These are phyloP conservation scores for Podosphaera leucotricha DNA, from an alignment of 2,329 filamentous ascomycete species.

Conservation along the genomic window DNA sequence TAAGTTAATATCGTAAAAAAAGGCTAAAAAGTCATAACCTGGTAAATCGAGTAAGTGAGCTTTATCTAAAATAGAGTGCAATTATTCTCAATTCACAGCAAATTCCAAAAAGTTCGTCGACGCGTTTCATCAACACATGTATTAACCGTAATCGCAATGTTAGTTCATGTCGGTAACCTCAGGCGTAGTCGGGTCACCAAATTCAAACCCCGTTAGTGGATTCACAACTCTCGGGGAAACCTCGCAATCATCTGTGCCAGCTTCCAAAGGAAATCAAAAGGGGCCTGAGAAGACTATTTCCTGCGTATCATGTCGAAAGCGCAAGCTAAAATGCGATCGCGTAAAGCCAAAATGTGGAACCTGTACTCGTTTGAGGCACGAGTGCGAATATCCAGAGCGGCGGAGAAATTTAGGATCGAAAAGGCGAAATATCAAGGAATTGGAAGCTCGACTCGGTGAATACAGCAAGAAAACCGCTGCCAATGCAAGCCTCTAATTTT, in stretches of 20 bases:
- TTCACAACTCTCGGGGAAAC: neutral
- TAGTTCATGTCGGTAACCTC: slow-evolving; percentile 1
- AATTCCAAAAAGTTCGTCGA: neutral
- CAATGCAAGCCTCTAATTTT: slow-evolving; percentile 16
- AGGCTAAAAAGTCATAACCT: neutral
- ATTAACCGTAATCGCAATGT: neutral
- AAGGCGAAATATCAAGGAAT: slow-evolving; percentile 68
- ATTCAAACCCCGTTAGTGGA: neutral
- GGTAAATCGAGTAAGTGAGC: neutral
- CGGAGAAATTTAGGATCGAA: slow-evolving; percentile 74
- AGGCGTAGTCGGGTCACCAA: neutral
- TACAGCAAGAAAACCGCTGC: slow-evolving; percentile 5
- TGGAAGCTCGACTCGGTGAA: slow-evolving; percentile 67
- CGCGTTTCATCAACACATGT: neutral
- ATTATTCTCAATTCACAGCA: neutral
- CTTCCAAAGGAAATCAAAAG: neutral
- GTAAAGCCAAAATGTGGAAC: slow-evolving; percentile 56
- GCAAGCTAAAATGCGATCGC: slow-evolving; percentile 77
- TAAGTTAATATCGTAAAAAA: neutral
- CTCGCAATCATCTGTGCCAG: neutral
- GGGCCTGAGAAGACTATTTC: slow-evolving; percentile 35
- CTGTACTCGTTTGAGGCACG: slow-evolving; percentile 48
- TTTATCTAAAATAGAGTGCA: neutral
- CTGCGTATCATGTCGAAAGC: slow-evolving; percentile 59
- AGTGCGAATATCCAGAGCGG: slow-evolving; percentile 75